Percentiles rank a stretch among this genome's conserved stretches.
phyloP scores from a whole-genome alignment of 345 rosid genomes.

The Eucalyptus albens region DNA sequence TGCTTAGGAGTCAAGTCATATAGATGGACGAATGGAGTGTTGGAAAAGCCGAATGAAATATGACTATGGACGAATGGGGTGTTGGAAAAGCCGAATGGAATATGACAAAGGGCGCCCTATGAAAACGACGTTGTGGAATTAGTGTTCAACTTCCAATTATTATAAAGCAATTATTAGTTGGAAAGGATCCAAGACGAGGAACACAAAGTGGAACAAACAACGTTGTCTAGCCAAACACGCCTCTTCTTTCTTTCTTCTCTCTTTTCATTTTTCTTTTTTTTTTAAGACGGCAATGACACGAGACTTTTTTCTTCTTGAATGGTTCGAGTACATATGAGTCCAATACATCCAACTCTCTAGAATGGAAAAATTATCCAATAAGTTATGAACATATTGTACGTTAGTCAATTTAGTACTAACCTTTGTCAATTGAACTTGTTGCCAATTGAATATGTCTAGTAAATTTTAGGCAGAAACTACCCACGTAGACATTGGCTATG shows the following conservation, averaged over 20 bases:
- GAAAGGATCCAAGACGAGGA: neutral
- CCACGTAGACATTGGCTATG: rapidly evolving
- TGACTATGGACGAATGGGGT: neutral
- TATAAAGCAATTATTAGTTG: neutral
- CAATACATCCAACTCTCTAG: neutral
- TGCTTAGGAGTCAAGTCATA: neutral
- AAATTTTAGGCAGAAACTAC: no score
- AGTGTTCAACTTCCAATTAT: neutral
- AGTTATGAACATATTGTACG: no score
- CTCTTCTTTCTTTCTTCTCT: neutral
- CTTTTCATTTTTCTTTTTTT: neutral
- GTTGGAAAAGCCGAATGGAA: neutral
- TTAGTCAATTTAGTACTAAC: no score
- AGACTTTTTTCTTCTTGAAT: neutral
- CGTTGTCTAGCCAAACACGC: neutral
- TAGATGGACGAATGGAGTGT: neutral
- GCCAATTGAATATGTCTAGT: no score
- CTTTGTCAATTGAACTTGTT: no score
- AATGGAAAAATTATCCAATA: neutral
- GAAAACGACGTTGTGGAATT: neutral
- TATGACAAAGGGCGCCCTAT: neutral
- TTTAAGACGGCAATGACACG: neutral
- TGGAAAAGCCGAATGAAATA: neutral
- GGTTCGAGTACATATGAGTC: neutral
- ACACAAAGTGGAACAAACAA: neutral